A percentile compares a stretch with the other conserved stretches of the same genome.
Conservation (phyloP, 208 protist genomes). For the Trypanosoma congolense region DNA sequence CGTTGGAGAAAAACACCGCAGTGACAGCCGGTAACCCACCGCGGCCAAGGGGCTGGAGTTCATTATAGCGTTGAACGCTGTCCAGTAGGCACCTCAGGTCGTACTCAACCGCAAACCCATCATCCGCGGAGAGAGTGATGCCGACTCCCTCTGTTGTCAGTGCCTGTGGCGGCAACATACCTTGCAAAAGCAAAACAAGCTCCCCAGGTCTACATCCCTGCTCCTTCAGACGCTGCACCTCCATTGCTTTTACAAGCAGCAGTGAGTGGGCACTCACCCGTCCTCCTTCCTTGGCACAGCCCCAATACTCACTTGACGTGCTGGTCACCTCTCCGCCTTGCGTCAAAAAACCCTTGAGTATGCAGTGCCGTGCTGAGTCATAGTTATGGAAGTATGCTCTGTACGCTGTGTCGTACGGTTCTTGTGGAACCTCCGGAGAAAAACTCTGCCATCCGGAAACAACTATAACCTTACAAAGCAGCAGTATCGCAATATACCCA, state of each 20-base stretch:
- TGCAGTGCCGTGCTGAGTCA: constrained; percentile 1
- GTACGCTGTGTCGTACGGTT: constrained; percentile 12
- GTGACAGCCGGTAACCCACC: constrained; percentile 1
- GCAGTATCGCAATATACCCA: background rate
- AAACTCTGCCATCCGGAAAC: constrained; percentile 1
- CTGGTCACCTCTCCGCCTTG: background rate
- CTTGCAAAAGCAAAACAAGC: constrained; percentile 3
- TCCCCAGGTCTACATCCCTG: background rate
- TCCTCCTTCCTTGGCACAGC: background rate
- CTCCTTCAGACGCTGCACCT: background rate
- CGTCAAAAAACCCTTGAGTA: constrained; percentile 1
- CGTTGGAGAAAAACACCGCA: constrained; percentile 13
- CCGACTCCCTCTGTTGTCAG: constrained; percentile 4
- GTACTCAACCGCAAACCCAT: background rate
- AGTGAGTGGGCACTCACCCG: constrained; percentile 6
- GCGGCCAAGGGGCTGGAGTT: background rate
- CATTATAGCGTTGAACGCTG: constrained; percentile 10
- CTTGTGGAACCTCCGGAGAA: constrained; percentile 6
- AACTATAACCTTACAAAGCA: background rate
- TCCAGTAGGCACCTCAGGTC: constrained; percentile 16
- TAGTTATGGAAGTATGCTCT: constrained; percentile 16
- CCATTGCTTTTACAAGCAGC: background rate
- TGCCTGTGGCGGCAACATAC: background rate
- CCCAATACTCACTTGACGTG: constrained; percentile 1
- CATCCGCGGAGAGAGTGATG: background rate